phyloP scores from a whole-genome alignment of 768 basidiomycete genomes.

The Boletus bicolor region DNA sequence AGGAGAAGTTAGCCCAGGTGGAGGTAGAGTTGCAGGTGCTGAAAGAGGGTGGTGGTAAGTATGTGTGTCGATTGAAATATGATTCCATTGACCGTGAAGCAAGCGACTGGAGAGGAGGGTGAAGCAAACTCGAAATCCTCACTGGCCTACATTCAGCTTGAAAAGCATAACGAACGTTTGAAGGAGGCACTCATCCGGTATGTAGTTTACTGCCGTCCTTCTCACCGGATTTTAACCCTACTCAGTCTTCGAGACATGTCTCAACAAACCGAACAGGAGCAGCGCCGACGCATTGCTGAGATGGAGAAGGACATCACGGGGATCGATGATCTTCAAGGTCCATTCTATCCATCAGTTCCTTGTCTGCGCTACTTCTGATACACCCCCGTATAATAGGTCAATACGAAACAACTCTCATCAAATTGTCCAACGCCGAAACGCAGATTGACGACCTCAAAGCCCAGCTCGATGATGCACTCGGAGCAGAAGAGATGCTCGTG shows the following conservation, averaged over 20 bases:
- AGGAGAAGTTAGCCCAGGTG: conserved; percentile 70
- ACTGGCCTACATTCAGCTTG: conserved; percentile 77
- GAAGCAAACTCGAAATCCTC: conserved; percentile 49
- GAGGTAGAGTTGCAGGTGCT: conserved; percentile 84
- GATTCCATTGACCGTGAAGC: conserved; percentile 1
- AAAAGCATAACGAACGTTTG: conserved; percentile 93
- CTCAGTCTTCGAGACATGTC: conserved; percentile 82
- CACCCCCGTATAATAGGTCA: conserved; percentile 46
- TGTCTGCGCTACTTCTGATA: conserved; percentile 1
- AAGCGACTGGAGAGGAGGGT: conserved; percentile 28
- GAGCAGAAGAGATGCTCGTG: conserved; percentile 95
- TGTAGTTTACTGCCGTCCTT: conserved; percentile 13
- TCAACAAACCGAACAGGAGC: conserved; percentile 83
- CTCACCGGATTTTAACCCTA: neutral
- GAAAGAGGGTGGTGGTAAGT: conserved; percentile 49
- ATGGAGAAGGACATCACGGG: conserved; percentile 85
- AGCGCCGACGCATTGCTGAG: conserved; percentile 74
- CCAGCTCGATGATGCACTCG: conserved; percentile 92
- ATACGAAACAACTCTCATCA: conserved; percentile 75
- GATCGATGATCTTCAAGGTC: conserved; percentile 80
- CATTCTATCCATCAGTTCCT: neutral
- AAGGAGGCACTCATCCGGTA: conserved; percentile 92
- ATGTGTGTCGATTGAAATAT: neutral
- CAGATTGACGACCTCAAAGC: conserved; percentile 92
- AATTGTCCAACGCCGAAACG: conserved; percentile 82